Conservation (phyloP, 2,329 filamentous ascomycete genomes). For the Penicillium aurantiogriseum region DNA sequence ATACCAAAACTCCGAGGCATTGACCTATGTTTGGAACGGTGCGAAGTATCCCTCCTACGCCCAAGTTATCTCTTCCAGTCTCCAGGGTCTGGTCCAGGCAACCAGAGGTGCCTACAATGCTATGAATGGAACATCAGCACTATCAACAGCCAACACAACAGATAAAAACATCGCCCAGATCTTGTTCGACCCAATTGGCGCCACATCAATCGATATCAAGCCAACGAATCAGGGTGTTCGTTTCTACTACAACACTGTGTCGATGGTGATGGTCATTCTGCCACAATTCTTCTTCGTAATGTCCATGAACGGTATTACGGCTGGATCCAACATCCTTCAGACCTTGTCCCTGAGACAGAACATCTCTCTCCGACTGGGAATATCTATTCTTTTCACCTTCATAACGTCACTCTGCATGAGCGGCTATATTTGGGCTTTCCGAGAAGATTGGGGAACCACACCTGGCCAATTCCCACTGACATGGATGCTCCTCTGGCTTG, state of each 20-base stretch:
- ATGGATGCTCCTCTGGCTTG: conserved; percentile 46
- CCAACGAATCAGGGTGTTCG: conserved; percentile 40
- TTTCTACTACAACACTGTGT: conserved; percentile 45
- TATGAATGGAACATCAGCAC: conserved; percentile 32
- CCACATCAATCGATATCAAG: conserved; percentile 38
- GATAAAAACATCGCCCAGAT: conserved; percentile 29
- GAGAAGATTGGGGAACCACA: conserved; percentile 40
- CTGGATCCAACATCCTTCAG: conserved; percentile 35
- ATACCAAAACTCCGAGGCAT: conserved; percentile 31
- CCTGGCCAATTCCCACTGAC: conserved; percentile 41
- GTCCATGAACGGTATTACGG: conserved; percentile 43
- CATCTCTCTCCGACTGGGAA: conserved; percentile 32
- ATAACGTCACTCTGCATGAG: conserved; percentile 40
- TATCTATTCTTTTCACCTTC: conserved; percentile 39
- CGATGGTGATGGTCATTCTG: conserved; percentile 45
- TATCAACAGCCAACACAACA: conserved; percentile 21
- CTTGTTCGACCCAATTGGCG: conserved; percentile 38
- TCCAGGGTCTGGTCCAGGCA: conserved; percentile 31
- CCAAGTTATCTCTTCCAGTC: conserved; percentile 31
- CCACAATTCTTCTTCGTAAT: conserved; percentile 50
- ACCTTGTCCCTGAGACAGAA: conserved; percentile 27
- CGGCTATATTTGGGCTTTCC: conserved; percentile 46
- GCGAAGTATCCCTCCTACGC: conserved; percentile 38
- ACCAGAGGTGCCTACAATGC: conserved; percentile 34
- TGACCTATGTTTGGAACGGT: conserved; percentile 43